Percentiles rank a stretch among this genome's conserved stretches.
These are phyloP conservation scores for Gynochthodes officinalis DNA, from an alignment of 257 asterid species.

Conservation along the genomic window DNA sequence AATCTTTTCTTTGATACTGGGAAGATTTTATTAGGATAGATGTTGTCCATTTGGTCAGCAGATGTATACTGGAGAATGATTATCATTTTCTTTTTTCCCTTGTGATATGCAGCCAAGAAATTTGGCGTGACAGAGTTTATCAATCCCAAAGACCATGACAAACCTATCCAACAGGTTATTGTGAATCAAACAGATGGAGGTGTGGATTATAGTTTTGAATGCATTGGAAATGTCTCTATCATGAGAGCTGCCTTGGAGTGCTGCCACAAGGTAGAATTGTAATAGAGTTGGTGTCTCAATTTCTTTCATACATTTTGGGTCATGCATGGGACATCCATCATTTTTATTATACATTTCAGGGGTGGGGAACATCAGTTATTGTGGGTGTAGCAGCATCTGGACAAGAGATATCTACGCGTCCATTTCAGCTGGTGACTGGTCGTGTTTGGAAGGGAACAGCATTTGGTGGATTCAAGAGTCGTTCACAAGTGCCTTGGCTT, in stretches of 20 bases:
- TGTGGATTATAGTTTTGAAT: slow-evolving; percentile 96
- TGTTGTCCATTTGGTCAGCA: background rate
- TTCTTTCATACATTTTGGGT: background rate
- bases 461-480: slow-evolving; percentile 96
- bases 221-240: slow-evolving; percentile 87
- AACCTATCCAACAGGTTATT: slow-evolving; percentile 91
- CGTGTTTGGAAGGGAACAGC: slow-evolving; percentile 99
- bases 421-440: slow-evolving; percentile 97
- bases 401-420: slow-evolving; percentile 95
- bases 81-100: slow-evolving; percentile 12
- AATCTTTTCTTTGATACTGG: background rate
- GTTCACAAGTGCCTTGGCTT: slow-evolving; percentile 96
- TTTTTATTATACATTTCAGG: slow-evolving; percentile 39
- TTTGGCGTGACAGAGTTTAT: slow-evolving; percentile 93
- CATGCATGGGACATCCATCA: slow-evolving; percentile 9
- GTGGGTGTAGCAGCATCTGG: slow-evolving; percentile 99
- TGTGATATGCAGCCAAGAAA: slow-evolving; percentile 53
- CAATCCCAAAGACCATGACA: slow-evolving; percentile 93
- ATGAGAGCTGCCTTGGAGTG: slow-evolving; percentile 98
- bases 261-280: slow-evolving; percentile 84
- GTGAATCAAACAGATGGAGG: slow-evolving; percentile 95
- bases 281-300: background rate
- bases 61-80: too few species aligned
- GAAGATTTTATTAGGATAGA: background rate
- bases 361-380: slow-evolving; percentile 98